Base-by-base conservation (phyloP, 2,329 filamentous ascomycete species). In the Lecanosticta acicola region DNA sequence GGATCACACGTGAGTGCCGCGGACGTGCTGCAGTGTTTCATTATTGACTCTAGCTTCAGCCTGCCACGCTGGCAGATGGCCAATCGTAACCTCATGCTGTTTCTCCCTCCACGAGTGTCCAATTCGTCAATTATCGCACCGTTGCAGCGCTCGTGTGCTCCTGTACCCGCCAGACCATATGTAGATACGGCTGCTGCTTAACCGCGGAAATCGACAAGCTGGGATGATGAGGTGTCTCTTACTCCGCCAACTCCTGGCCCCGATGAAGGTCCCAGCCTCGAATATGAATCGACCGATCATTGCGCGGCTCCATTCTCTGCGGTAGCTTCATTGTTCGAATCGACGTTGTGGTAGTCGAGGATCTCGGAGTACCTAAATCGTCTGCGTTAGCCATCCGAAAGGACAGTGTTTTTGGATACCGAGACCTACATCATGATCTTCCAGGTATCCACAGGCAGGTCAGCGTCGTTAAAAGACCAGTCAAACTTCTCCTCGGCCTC, bases 401-500 rank as follows among this genome's bases (percentile, higher is more conserved):
- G 3, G 2, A 21, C 14, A 19, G 36, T 43, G 14, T 24, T 32
- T 10, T 13, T n/a, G n/a, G 4, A 11, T 9, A 32, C 11, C 7
- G n/a, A 29, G 4, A 46, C 85, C 65, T 77, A 95, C 93, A 98
- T 98, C 93, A 97, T 98, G 66, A 98, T 96, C 75, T 98, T 98
- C 93, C 93, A 98, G n/a, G 90, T 95, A 66, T 98, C 93, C 41
- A 97, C 90, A 1, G 93, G 91, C 46, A 98, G 75, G 65, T 98
- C 93, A 39, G 91, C 93, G 61, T 98, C 93, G 68, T 97, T 97
- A 73, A 98, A 98, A 43, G 90, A 96, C 93, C 93, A 98, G 67
- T 98, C 93, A 62, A 98, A 98, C 73, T 95, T 96, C 75, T 96
- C 90, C 51, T 95, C 87, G 17, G 93, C 87, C 13, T 89, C 83